Percentiles rank a stretch among this genome's conserved stretches.
Evolutionary conservation across 1,139 yeast genomes (phyloP).

Genomic region (Arxiozyma slooffiae): DNA sequence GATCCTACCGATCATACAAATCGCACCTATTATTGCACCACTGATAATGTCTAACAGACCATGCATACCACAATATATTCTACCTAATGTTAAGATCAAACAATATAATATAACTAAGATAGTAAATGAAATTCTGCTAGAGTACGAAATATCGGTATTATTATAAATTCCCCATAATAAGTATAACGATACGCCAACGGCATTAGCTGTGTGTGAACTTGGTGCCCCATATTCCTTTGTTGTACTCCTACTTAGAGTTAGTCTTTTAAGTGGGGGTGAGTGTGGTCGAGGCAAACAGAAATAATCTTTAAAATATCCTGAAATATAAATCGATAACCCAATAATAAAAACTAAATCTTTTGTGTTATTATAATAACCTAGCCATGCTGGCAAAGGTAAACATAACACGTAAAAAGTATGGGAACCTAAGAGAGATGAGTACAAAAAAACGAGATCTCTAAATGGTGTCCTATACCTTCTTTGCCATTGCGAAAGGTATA

Average conservation of each 20-base stretch:
- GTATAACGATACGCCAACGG: conserved; percentile 58
- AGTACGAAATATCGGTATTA: conserved; percentile 5
- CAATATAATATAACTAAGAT: conserved; percentile 39
- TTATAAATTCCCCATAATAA: conserved; percentile 14
- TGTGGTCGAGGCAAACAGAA: conserved; percentile 86
- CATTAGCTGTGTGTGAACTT: conserved; percentile 86
- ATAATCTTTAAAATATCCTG: conserved; percentile 73
- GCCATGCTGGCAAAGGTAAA: conserved; percentile 81
- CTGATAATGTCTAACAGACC: conserved; percentile 68
- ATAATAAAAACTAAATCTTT: conserved; percentile 66
- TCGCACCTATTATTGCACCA: conserved; percentile 58
- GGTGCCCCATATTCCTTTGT: conserved; percentile 94
- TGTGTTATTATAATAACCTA: conserved; percentile 51
- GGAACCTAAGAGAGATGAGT: conserved; percentile 83
- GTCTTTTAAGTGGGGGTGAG: conserved; percentile 84
- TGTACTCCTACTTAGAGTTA: conserved; percentile 82
- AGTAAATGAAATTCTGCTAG: conserved; percentile 8
- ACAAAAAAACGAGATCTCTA: conserved; percentile 70
- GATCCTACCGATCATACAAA: conserved; percentile 38
- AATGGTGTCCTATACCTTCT: conserved; percentile 37
- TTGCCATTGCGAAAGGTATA: conserved; percentile 49
- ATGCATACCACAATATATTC: conserved; percentile 96
- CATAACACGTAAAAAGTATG: conserved; percentile 88
- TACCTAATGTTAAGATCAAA: conserved; percentile 60
- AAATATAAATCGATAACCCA: conserved; percentile 74